phyloP scores from a whole-genome alignment of 208 protist species.

The Leishmania aethiopica region DNA sequence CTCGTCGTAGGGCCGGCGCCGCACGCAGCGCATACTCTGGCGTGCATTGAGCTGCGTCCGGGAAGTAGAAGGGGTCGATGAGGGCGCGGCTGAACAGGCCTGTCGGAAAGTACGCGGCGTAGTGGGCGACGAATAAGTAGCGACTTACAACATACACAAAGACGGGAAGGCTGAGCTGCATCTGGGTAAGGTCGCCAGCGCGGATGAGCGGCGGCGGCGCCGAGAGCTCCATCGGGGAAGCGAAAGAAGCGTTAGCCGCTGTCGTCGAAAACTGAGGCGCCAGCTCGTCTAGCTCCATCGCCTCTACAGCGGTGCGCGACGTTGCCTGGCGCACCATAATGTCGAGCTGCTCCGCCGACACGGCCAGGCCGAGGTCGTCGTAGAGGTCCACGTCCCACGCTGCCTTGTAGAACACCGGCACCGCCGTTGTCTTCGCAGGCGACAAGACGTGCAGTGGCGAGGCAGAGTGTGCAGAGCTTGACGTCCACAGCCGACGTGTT shows the following conservation, averaged over 20 bases:
- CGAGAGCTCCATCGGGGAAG: background rate
- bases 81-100: conserved; percentile 51
- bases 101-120: conserved; percentile 52
- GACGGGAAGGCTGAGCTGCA: conserved; percentile 55
- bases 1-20: conserved; percentile 23
- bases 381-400: conserved; percentile 55
- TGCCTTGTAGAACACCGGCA: conserved; percentile 5
- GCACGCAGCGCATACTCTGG: conserved; percentile 36
- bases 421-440: background rate
- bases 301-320: conserved; percentile 17
- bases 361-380: conserved; percentile 40
- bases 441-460: background rate
- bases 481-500: background rate
- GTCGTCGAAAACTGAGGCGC: background rate
- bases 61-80: conserved; percentile 48
- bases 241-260: background rate
- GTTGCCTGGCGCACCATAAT: conserved; percentile 11
- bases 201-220: background rate
- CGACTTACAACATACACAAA: conserved; percentile 83
- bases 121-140: conserved; percentile 62
- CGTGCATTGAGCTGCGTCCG: conserved; percentile 33
- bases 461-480: background rate
- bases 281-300: background rate
- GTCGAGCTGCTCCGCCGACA: conserved; percentile 18
- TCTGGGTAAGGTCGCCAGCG: conserved; percentile 14